Evolutionary conservation across 352 stramenopile species (phyloP).

Genomic region (Phytophthora citrophthora): DNA sequence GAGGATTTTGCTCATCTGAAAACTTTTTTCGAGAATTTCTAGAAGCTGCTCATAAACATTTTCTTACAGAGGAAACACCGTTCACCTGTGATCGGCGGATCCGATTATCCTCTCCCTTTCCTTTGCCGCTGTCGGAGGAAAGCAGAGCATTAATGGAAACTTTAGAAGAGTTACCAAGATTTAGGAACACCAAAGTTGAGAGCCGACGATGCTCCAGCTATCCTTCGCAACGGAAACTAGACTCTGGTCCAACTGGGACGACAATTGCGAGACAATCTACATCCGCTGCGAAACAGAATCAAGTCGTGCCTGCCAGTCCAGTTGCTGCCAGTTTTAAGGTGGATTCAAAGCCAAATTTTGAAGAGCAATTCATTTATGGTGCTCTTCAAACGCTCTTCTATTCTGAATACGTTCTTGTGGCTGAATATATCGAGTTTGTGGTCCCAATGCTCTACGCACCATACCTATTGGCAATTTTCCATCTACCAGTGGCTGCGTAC

Average conservation of each 20-base stretch:
- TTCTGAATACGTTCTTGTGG: slow-evolving; percentile 28
- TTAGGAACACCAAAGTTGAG: background rate
- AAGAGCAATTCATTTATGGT: slow-evolving; percentile 1
- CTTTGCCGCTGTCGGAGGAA: slow-evolving; percentile 3
- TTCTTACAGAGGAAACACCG: background rate
- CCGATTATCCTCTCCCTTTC: slow-evolving; percentile 11
- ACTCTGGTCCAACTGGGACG: too few relatives aligned
- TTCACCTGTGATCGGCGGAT: background rate
- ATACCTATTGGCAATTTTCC: slow-evolving; percentile 19
- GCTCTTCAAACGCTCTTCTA: slow-evolving; percentile 27
- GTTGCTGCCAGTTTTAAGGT: background rate
- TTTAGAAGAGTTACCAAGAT: background rate
- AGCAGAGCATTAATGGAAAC: background rate
- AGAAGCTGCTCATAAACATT: background rate
- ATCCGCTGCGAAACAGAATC: too few relatives aligned
- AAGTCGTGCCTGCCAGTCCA: too few relatives aligned
- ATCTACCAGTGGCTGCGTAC: slow-evolving; percentile 28
- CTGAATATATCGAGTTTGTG: slow-evolving; percentile 36
- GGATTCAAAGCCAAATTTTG: background rate
- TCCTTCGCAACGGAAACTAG: too few relatives aligned
- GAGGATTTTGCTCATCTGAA: background rate
- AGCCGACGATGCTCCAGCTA: background rate
- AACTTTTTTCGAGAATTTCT: background rate
- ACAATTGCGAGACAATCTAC: too few relatives aligned
- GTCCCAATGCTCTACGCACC: slow-evolving; percentile 26